Base-by-base conservation (phyloP, 176 grass and related monocot genomes). In the Oryza meridionalis region DNA sequence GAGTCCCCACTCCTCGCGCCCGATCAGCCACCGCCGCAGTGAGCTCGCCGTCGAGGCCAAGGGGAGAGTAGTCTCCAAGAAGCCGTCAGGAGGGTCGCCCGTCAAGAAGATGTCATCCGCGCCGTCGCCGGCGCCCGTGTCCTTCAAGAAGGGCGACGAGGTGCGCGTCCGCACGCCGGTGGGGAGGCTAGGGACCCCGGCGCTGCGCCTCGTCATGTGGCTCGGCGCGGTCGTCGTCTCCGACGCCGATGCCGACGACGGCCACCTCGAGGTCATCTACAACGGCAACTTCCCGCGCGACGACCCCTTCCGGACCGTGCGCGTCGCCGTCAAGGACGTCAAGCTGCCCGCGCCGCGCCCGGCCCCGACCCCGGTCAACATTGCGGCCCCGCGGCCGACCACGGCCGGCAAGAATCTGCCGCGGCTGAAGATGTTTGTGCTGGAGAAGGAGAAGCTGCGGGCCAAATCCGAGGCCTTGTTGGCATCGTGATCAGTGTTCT, bases 101-200 rank as follows among this genome's bases (percentile, higher is more conserved):
- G 11, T 2, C 27, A 29, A 29, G 1, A 29, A 29, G 27, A 29
- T 29, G 27, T 29, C 27, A 29, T 29, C 27, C 27, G 27, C 27
- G 27, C 27, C 1, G 27, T 2, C 27, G 27, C 27, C 27, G 27
- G 27, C 27, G 1, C 1, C 27, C 27, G 27, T 29, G 27, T 29
- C 27, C 4, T 11, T 61, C 74, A 1, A 4, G 12, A 11, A 38
- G 37, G 64, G 44, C n/a, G 50, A 49, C 19, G 32, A 4, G 3
- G 83, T 86, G 77, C 4, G 5, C 33, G 61, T 86, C n/a, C 63
- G 62, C 46, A 68, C 77, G 8, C 46, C 4, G 32, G 35, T 12
- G 6, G 16, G 59, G 11, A n/a, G 31, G 24, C 46, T 42, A 1
- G 4, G 13, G 1, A 17, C 35, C 70, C 25, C 62, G 46, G 32